Percentiles rank a stretch among this genome's conserved stretches.
Evolutionary conservation across 2,329 filamentous ascomycete genomes (phyloP).

Genomic region (Fusarium lateritium): DNA sequence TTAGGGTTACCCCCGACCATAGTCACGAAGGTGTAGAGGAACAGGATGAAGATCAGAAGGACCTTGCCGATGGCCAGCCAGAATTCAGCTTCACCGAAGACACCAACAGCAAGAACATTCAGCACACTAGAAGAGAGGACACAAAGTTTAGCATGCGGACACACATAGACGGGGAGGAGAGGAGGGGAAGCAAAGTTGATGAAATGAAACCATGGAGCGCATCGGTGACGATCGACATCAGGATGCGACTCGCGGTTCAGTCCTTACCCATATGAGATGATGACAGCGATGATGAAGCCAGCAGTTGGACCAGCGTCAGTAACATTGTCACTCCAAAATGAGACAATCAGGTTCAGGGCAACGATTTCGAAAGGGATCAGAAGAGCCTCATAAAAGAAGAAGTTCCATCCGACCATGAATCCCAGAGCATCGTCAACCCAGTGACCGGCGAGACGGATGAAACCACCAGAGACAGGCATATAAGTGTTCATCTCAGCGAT

Average conservation of each 20-base stretch:
- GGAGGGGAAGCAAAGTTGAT: slow-evolving; percentile 3
- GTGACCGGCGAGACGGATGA: slow-evolving; percentile 39
- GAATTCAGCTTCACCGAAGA: slow-evolving; percentile 46
- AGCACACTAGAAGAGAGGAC: slow-evolving; percentile 35
- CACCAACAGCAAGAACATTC: slow-evolving; percentile 57
- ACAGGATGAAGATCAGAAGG: slow-evolving; percentile 42
- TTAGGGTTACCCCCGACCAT: slow-evolving; percentile 43
- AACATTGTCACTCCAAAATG: slow-evolving; percentile 43
- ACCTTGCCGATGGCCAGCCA: slow-evolving; percentile 42
- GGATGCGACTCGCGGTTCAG: slow-evolving; percentile 28
- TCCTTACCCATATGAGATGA: slow-evolving; percentile 44
- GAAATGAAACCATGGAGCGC: slow-evolving; percentile 25
- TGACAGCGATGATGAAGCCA: slow-evolving; percentile 50
- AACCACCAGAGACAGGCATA: slow-evolving; percentile 43
- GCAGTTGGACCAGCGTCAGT: slow-evolving; percentile 40
- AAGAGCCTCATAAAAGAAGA: slow-evolving; percentile 53
- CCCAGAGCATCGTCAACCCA: slow-evolving; percentile 43
- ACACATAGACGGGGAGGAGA: slow-evolving; percentile 14
- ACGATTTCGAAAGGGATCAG: slow-evolving; percentile 54
- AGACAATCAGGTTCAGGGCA: slow-evolving; percentile 53
- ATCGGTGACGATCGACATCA: slow-evolving; percentile 40
- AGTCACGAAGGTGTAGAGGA: slow-evolving; percentile 43
- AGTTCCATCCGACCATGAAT: slow-evolving; percentile 53
- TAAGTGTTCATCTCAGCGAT: slow-evolving; percentile 46
- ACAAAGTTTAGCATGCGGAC: slow-evolving; percentile 39